Evolutionary conservation across 164 flowering plant genomes (phyloP), one percentile per base, ranked within the genome.

Genomic region (Echeveria elegans): DNA sequence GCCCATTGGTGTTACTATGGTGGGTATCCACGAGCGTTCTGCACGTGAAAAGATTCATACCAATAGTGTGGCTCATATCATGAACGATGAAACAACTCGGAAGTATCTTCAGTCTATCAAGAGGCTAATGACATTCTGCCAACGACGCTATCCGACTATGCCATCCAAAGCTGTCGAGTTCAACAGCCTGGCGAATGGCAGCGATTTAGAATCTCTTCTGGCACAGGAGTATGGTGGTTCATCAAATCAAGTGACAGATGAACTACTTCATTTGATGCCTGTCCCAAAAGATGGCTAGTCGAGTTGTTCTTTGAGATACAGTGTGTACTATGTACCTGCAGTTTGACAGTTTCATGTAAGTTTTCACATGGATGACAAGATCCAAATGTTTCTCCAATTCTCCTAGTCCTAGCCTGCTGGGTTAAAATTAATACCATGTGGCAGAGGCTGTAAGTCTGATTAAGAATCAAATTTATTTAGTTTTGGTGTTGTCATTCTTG

Each of bases 1-100:
- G 99, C 99, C 99, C 48, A 95, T 95, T 77, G 99, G 99, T 78
- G 99, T 95, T 23, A 95, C 99, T 79, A 95, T 95, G 99, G 99
- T 95, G 82, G 99, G 97, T 74, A 95, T 95, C 74, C 99, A 95
- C 30, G 99, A 95, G 76, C 95, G 99, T 75, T 95, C 99, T 4
- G 99, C 99, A 28, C 97, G 97, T 40, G 99, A 95, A 78, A 95
- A 95, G 84, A 95, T 95, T 64, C 80, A 89, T 74, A 95, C 97
- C 64, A 92, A 88, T 69, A 95, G 99, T 82, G 99, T 95, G 34
- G 99, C 99, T 9, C 99, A 95, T 75, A 86, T 95, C 71, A 95
- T 92, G 99, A 95, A 95, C 45, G 99, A 95, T 63, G 97, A 95
- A 77, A 95, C 97, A 12, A 95, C 99, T 68, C 90, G 99, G 23